Base-by-base conservation (phyloP, 2,329 filamentous ascomycete species). In the Cordyceps cicadae region DNA sequence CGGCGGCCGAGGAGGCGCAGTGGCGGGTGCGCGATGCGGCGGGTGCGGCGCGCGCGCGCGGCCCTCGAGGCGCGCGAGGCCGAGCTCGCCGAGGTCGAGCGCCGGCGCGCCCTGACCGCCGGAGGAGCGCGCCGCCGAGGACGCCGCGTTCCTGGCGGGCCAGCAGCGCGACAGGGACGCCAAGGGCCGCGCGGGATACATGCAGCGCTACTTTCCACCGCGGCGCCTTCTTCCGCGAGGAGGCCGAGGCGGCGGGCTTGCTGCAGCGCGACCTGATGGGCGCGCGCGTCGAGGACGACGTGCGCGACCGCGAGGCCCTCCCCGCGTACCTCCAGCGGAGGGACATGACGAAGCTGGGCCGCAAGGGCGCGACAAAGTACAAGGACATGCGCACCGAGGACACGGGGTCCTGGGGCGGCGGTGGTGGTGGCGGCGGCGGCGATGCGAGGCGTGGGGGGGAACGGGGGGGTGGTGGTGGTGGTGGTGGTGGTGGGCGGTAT, bases 141-240 rank as follows among this genome's bases (percentile, higher is more conserved):
- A 99, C 72, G 83, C 86, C 49, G 89, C 82, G 55, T 90, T 85
- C 72, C 77, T 97, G 19, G 86, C 87, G 1, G 80, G 81, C 65
- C 93, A 97, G 74, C 85, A 88, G 67, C 88, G 89, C 64, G 92
- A 96, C 64, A 89, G 90, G 67, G 86, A 89, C 63, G 74, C 79
- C 55, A 87, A 88, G 63, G 91, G 91, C 58, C 88, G 93, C 75
- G 90, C 94, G 81, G 83, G 83, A 2, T 97, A 86, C 72, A 90
- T 97, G 89, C 92, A 97, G 70, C 92, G 92, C 71, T 99, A 97
- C n/a, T 77, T 92, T 90, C 74, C 94, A 99, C 80, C 93, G 92
- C 76, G 94, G 94, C 54, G 94, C 94, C 17, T 99, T 97, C 77
- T 97, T 90, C 78, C 89, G 88, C 66, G 90, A 92, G 57, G 89